phyloP scores from a whole-genome alignment of 495 filamentous ascomycete genomes.

The Hyaloscypha hepaticicola region DNA sequence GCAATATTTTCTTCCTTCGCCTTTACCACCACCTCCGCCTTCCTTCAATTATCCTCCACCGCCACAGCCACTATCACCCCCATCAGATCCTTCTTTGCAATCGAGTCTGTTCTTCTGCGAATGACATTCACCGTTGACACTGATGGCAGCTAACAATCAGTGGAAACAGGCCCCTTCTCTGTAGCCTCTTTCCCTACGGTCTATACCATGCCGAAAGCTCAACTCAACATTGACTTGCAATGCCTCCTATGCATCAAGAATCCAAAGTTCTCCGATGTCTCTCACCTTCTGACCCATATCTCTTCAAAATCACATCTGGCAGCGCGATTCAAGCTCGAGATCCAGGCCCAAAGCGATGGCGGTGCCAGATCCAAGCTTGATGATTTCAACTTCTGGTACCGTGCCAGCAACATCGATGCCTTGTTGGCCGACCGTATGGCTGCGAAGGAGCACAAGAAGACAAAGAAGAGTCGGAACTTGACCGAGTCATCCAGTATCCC shows the following conservation, averaged over 20 bases:
- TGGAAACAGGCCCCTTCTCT: slow-evolving; percentile 3
- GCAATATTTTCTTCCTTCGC: too few relatives aligned
- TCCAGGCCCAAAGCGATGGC: slow-evolving; percentile 59
- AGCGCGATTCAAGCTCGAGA: slow-evolving; percentile 67
- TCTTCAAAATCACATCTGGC: slow-evolving; percentile 82
- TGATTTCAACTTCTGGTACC: slow-evolving; percentile 70
- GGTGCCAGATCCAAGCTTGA: slow-evolving; percentile 49
- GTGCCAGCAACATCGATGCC: slow-evolving; percentile 57
- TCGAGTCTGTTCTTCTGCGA: background rate
- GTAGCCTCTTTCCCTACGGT: background rate
- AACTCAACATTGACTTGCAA: slow-evolving; percentile 54
- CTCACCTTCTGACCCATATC: slow-evolving; percentile 85
- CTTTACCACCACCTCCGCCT: too few relatives aligned
- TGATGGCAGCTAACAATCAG: background rate
- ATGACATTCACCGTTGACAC: background rate
- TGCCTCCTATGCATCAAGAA: slow-evolving; percentile 79
- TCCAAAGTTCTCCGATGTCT: slow-evolving; percentile 80
- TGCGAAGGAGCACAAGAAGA: slow-evolving; percentile 66
- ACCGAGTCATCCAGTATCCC: background rate
- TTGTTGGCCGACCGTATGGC: slow-evolving; percentile 69
- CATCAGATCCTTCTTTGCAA: background rate
- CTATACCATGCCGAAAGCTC: slow-evolving; percentile 15
- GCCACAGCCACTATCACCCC: too few relatives aligned
- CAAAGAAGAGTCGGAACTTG: slow-evolving; percentile 16
- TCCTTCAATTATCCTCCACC: background rate